Conservation (phyloP, 306 rosid species). For the Acacia acuminata region DNA sequence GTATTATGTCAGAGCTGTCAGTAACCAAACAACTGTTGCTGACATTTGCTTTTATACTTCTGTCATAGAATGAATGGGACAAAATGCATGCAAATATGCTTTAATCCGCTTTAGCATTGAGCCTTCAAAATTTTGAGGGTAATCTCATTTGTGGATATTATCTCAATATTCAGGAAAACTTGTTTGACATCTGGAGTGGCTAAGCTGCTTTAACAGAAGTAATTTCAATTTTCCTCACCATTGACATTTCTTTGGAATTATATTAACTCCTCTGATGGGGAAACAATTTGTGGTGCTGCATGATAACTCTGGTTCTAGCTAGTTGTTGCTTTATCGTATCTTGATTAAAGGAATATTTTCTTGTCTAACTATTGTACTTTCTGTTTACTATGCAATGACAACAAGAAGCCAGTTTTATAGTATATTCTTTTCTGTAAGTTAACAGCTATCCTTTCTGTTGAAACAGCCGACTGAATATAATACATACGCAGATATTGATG, state of each 20-base stretch:
- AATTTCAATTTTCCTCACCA: neutral
- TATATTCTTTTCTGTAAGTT: slow-evolving; percentile 25
- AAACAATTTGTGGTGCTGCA: neutral
- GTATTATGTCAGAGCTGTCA: neutral
- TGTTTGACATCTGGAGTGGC: neutral
- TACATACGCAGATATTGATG: slow-evolving; percentile 91
- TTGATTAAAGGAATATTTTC: neutral
- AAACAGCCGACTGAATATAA: slow-evolving; percentile 92
- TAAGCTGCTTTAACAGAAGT: neutral
- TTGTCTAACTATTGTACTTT: neutral
- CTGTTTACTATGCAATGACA: neutral
- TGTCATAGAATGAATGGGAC: neutral
- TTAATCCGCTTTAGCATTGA: neutral
- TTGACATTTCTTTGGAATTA: neutral
- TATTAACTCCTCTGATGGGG: neutral
- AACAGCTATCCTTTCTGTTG: slow-evolving; percentile 42
- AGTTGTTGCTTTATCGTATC: neutral
- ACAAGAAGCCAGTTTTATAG: slow-evolving; percentile 1
- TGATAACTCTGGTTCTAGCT: neutral
- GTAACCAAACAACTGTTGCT: neutral
- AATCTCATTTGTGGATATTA: neutral
- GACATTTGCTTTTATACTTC: neutral
- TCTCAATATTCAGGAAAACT: neutral
- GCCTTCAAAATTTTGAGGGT: neutral
- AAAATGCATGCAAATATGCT: neutral